Base-by-base conservation (phyloP, 257 asterid genomes). In the Jaltomata sinuosa region DNA sequence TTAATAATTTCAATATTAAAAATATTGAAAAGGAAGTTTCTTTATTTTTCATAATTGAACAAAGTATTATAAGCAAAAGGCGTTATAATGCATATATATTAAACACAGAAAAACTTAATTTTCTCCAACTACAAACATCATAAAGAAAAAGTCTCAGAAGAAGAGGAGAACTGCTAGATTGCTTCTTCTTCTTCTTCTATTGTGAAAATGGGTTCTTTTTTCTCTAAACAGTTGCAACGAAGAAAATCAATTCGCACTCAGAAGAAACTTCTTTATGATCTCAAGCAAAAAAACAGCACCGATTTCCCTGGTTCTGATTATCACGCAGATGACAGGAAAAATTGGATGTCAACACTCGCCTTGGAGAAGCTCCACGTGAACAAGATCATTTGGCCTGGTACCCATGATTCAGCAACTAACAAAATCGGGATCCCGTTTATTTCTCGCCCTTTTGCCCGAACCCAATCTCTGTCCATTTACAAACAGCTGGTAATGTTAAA, bases 321-420 rank as follows among this genome's bases (percentile, higher is more conserved):
- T 88, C 85, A 21, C 69, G 90, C 95, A 1, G 42, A 87, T 16
- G 96, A 96, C 42, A 86, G 93, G 3, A 89, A 89, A 86, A 95
- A 89, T 89, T 97, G 99, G 99, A 94, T 95, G 97, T 80, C 87
- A 68, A 82, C 78, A 34, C 93, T 94, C 6, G 78, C 83, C 21
- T 94, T 92, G 0, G 95, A 88, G 0, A 92, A 83, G 1, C 49
- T 92, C 79, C 85, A 88, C 6, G 62, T 97, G 16, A 80, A 97
- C 83, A 90, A 93, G 81, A 97, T 97, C 21, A 95, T 94, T 0
- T 97, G 98, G 98, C 98, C 98, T 12, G 99, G 98, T 0, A 97
- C 98, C 1, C 98, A 97, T 83, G 98, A 97, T 83, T 97, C 98
- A 27, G 98, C 98, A 22, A 97, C 98, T 6, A 86, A 97, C 89